These are phyloP conservation scores for Moricandia arvensis DNA, from an alignment of 345 rosid species.

Conservation along the genomic window DNA sequence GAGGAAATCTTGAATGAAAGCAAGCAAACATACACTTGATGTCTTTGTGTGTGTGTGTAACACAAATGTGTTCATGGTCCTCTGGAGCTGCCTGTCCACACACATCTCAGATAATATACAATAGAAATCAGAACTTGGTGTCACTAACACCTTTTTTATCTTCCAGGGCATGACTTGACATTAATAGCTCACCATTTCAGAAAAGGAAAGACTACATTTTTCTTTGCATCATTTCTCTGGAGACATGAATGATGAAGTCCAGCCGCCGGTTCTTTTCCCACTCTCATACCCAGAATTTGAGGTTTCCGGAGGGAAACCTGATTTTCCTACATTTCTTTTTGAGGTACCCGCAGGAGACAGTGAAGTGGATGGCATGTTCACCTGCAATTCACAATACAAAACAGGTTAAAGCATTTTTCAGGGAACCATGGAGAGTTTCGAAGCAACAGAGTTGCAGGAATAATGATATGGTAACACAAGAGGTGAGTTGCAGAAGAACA, in stretches of 20 bases:
- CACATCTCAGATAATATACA: constrained; percentile 36
- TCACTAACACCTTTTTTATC: constrained; percentile 19
- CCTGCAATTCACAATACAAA: constrained; percentile 23
- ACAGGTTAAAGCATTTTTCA: neutral
- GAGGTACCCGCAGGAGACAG: constrained; percentile 58
- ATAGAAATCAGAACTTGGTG: constrained; percentile 30
- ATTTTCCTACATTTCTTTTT: constrained; percentile 55
- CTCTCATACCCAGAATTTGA: constrained; percentile 54
- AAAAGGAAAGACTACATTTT: neutral
- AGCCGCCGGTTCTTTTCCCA: constrained; percentile 59
- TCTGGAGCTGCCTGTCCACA: constrained; percentile 27
- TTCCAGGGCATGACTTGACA: constrained; percentile 31
- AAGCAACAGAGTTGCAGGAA: neutral
- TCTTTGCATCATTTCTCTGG: constrained; percentile 49
- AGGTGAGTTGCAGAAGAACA: constrained; percentile 25
- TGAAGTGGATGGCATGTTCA: constrained; percentile 60
- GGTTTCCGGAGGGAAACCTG: constrained; percentile 53
- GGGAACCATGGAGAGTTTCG: neutral
- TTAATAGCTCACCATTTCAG: constrained; percentile 15
- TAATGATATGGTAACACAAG: neutral
- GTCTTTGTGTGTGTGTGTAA: constrained; percentile 19
- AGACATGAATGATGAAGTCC: constrained; percentile 78
- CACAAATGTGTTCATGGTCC: constrained; percentile 21
- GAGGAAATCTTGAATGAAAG: constrained; percentile 21
- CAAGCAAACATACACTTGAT: constrained; percentile 33